Percentiles rank a stretch among this genome's conserved stretches.
These are phyloP conservation scores for Cystobasidium slooffiae DNA, from an alignment of 1,284 basidiomycete species.

Conservation along the genomic window DNA sequence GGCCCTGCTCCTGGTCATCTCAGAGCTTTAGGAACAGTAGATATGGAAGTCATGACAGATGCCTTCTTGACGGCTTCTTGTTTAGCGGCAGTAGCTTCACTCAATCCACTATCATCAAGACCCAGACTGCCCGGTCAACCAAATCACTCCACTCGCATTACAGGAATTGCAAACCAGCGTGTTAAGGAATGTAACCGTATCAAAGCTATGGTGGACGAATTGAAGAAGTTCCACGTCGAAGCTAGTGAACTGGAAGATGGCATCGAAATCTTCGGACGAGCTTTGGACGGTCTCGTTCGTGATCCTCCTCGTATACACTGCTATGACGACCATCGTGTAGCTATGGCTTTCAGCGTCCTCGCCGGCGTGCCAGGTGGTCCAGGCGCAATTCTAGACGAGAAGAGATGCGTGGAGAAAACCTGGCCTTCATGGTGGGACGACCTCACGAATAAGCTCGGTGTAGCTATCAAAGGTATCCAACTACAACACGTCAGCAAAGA, in stretches of 20 bases:
- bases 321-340: constrained; percentile 98
- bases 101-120: constrained; percentile 59
- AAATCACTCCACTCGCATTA: constrained; percentile 72
- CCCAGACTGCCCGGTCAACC: constrained; percentile 50
- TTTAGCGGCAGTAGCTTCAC: constrained; percentile 80
- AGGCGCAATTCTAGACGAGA: constrained; percentile 87
- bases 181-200: constrained; percentile 99
- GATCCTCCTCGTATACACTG: constrained; percentile 70
- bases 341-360: constrained; percentile 96
- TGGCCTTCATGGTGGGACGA: constrained; percentile 99
- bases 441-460: constrained; percentile 92
- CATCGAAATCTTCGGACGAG: constrained; percentile 82
- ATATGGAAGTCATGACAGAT: constrained; percentile 99
- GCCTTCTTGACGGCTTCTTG: constrained; percentile 95
- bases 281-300: constrained; percentile 53
- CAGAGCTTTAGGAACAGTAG: constrained; percentile 80
- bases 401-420: constrained; percentile 98
- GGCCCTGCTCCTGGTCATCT: constrained; percentile 83
- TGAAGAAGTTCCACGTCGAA: constrained; percentile 93
- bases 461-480: constrained; percentile 83
- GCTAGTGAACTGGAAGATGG: constrained; percentile 93
- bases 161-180: constrained; percentile 96
- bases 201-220: constrained; percentile 91
- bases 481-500: constrained; percentile 58
- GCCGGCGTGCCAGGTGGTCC: constrained; percentile 67